Evolutionary conservation across 495 filamentous ascomycete genomes (phyloP), one percentile per base, ranked within the genome.

Genomic region (Tuber calosporum): DNA sequence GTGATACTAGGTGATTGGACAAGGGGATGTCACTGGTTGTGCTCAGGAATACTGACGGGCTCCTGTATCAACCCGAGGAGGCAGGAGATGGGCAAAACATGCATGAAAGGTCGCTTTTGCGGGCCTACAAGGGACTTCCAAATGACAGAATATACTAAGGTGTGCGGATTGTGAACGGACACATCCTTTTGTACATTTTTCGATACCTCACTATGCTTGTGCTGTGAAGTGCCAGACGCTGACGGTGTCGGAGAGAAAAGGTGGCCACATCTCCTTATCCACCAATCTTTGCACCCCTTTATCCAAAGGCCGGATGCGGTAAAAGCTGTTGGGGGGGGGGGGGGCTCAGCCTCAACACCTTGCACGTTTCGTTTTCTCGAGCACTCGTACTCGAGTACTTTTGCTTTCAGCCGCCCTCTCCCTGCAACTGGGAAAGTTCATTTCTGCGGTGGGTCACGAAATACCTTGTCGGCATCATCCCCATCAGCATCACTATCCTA

Each of bases 201-300:
- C 53, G 53, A 62, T 62, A 62, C 13, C 13, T 22, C 8, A 53
- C 48, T 3, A n/a, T 15, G 19, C 41, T 19, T 7, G 9, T 53
- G 11, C 53, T 62, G 53, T 11, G 7, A 7, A 3, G 45, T 26
- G 15, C 48, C 9, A 11, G 48, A 34, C 53, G 6, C 13, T 11
- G 26, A 3, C 11, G 1, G 53, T 17, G 53, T 62, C 17, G n/a
- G 26, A 34, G 48, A 22, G 53, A 62, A 22, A 11, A 53, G n/a
- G 26, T 15, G 53, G 53, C 53, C 53, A 62, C 53, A 30, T 62
- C 53, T 62, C 53, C 53, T 62, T 62, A 62, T 62, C 53, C 11
- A 62, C 53, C 26, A 17, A 62, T 58, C 53, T 30, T 30, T 62
- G 26, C 53, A 26, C 53, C 53, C 53, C 53, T 58, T 62, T 62